phyloP scores from a whole-genome alignment of 2,329 filamentous ascomycete genomes.

The Fusarium miscanthi region DNA sequence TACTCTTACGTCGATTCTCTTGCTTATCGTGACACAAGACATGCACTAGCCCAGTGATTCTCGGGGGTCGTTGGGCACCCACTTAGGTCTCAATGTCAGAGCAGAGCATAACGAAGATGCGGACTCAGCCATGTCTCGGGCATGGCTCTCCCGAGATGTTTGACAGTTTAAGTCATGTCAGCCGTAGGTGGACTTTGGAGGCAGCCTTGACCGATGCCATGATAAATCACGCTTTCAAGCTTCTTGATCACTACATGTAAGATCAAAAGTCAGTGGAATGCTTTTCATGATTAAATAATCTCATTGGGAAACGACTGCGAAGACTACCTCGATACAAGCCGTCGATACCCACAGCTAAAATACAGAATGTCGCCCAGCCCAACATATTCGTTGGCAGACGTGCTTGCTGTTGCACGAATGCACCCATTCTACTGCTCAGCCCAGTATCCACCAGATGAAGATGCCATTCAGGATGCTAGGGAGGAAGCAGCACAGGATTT shows the following conservation, averaged over 20 bases:
- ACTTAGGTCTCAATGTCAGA: neutral
- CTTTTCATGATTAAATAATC: rapidly evolving
- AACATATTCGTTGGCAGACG: slow-evolving; percentile 42
- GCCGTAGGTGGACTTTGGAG: rapidly evolving
- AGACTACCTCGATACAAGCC: neutral
- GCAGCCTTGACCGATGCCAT: neutral
- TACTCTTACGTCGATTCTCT: rapidly evolving
- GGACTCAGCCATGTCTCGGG: neutral
- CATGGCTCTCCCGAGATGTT: neutral
- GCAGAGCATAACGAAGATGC: neutral
- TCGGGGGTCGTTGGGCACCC: neutral
- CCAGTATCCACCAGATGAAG: slow-evolving; percentile 47
- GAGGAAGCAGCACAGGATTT: slow-evolving; percentile 2
- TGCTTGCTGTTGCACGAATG: slow-evolving; percentile 49
- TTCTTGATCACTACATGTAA: neutral
- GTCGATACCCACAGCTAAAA: rapidly evolving
- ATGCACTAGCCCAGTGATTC: rapidly evolving
- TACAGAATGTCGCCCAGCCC: neutral
- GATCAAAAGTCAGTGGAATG: neutral
- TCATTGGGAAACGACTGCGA: rapidly evolving
- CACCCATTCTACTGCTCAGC: slow-evolving; percentile 52
- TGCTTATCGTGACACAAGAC: neutral
- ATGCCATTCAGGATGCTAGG: slow-evolving; percentile 4
- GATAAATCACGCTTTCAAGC: rapidly evolving
- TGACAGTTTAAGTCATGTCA: neutral